Evolutionary conservation across 2,329 filamentous ascomycete species (phyloP), one percentile per base, ranked within the genome.

Genomic region (Daldinia sp.): DNA sequence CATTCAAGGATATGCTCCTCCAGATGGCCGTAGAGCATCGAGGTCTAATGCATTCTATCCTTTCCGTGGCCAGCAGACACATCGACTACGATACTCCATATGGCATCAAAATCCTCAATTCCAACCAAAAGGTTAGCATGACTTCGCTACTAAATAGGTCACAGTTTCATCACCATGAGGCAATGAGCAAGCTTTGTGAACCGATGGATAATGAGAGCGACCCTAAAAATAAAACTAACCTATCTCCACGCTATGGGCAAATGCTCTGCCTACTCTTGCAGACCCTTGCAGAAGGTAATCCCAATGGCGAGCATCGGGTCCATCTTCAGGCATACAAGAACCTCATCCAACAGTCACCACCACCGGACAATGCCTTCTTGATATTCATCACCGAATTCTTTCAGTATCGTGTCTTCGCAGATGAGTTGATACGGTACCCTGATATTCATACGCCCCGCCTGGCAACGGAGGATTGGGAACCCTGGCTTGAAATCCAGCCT

Each of bases 31-130:
- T 92, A 46, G 86, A 90, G 67, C 91, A 97, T 77, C 86, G 89
- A 69, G 93, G 93, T 12, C 83, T 97, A 59, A 97, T 97, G 93
- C 94, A 97, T 78, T 96, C 93, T 10, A 89, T 97, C 56, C 86
- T 97, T 60, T 93, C 92, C 50, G 85, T 97, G 7, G 92, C 93
- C 41, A 92, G 92, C 73, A 93, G 90, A 67, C 93, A 97, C 74
- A 86, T 90, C 61, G 87, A 90, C 77, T 85, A 85, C 68, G 83
- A 85, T 4, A 86, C 87, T 0, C 84, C 87, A 0, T 88, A 89
- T 60, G 88, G 87, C 10, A 72, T 78, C 63, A 87, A 86, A 53
- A 75, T 89, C 4, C 78, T 90, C 5, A 79, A 79, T 37, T 82
- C 85, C 23, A 83, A 86, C 69, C 81, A 84, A 2, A 80, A 81